These are phyloP conservation scores for Phlyctochytrium arcticum DNA, from an alignment of 192 early-diverging fungal species.

Conservation along the genomic window DNA sequence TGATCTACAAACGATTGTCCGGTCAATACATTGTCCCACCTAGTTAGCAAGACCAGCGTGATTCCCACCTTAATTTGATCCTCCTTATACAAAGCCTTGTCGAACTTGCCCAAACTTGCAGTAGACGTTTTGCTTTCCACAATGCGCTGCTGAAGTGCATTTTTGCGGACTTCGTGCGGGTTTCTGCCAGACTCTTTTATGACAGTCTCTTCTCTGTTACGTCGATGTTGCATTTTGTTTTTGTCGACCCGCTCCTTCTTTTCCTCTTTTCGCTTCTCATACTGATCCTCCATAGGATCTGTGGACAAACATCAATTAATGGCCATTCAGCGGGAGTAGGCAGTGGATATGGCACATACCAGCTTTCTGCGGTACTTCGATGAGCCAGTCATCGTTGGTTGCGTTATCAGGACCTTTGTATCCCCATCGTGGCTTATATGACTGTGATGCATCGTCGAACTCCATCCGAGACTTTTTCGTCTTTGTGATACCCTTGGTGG, in stretches of 20 bases:
- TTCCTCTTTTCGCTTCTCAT: slow-evolving; percentile 67
- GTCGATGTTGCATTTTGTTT: slow-evolving; percentile 79
- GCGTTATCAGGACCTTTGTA: slow-evolving; percentile 73
- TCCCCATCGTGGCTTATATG: slow-evolving; percentile 87
- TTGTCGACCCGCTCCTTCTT: slow-evolving; percentile 86
- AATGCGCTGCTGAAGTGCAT: slow-evolving; percentile 68
- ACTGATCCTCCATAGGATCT: slow-evolving; percentile 88
- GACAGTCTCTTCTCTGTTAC: slow-evolving; percentile 80
- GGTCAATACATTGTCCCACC: no score
- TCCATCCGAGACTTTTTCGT: slow-evolving; percentile 76
- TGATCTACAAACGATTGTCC: no score
- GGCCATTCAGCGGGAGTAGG: background rate
- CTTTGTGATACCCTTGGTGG: slow-evolving; percentile 87
- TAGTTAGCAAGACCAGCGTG: no score
- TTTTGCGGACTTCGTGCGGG: slow-evolving; percentile 59
- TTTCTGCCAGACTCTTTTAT: slow-evolving; percentile 47
- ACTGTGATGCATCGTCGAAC: slow-evolving; percentile 76
- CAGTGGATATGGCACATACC: slow-evolving; percentile 23
- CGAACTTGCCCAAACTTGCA: slow-evolving; percentile 90
- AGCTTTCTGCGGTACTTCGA: slow-evolving; percentile 78
- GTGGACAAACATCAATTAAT: background rate
- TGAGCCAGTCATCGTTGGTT: slow-evolving; percentile 82
- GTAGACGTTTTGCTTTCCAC: slow-evolving; percentile 77
- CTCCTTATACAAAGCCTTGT: slow-evolving; percentile 75
- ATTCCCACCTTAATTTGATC: slow-evolving; percentile 82